Evolutionary conservation across 345 rosid genomes (phyloP).

Genomic region (Xanthoceras sorbifolium): DNA sequence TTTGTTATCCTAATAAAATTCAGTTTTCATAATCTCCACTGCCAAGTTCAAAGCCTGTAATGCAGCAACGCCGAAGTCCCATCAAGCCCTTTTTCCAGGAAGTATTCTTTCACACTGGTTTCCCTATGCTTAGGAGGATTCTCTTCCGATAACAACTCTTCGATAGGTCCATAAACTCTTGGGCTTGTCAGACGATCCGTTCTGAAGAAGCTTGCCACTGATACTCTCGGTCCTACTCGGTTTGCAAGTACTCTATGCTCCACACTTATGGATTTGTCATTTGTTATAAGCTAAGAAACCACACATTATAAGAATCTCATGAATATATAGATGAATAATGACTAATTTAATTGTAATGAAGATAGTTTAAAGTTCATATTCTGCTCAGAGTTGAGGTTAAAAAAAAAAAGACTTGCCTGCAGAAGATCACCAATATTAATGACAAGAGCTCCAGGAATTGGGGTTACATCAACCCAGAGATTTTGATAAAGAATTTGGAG

Average conservation of each 20-base stretch:
- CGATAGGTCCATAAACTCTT: slow-evolving; percentile 33
- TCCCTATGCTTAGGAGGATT: slow-evolving; percentile 49
- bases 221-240: slow-evolving; percentile 21
- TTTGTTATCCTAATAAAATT: no score
- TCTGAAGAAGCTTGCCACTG: slow-evolving; percentile 36
- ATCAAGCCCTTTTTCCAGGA: slow-evolving; percentile 38
- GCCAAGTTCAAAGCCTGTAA: slow-evolving; percentile 11
- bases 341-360: no score
- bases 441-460: slow-evolving; percentile 33
- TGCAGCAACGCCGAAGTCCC: slow-evolving; percentile 19
- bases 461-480: slow-evolving; percentile 37
- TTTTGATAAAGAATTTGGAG: slow-evolving; percentile 39
- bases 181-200: not conserved
- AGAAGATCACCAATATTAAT: slow-evolving; percentile 39
- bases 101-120: slow-evolving; percentile 36
- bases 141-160: slow-evolving; percentile 49
- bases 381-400: no score
- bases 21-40: no score
- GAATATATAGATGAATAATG: no score
- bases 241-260: slow-evolving; percentile 30
- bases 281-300: slow-evolving; percentile 28
- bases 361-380: not conserved
- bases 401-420: slow-evolving; percentile 23
- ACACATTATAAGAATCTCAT: no score
- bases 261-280: slow-evolving; percentile 31